These are phyloP conservation scores for Hyparrhenia diplandra DNA, from an alignment of 176 grass and related monocot genomes.

Conservation along the genomic window DNA sequence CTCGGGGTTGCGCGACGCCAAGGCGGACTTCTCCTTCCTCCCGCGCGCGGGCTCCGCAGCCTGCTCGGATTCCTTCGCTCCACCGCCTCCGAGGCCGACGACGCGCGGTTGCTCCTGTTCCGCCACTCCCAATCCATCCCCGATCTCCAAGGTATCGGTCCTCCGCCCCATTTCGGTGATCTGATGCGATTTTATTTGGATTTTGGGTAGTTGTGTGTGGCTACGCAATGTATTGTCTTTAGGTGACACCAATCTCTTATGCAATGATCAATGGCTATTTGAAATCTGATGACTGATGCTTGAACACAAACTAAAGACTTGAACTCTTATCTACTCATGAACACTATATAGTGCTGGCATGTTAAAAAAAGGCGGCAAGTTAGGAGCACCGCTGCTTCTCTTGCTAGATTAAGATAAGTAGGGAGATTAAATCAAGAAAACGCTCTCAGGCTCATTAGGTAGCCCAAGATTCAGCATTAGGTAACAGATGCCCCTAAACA, in stretches of 20 bases:
- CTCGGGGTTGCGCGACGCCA: slow-evolving; percentile 79
- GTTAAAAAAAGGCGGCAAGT: neutral
- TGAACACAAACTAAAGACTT: neutral
- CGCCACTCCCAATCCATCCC: slow-evolving; percentile 88
- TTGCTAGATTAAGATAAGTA: neutral
- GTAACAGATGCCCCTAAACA: neutral
- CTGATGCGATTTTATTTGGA: neutral
- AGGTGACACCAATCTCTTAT: neutral
- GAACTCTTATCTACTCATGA: neutral
- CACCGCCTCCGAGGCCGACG: slow-evolving; percentile 46
- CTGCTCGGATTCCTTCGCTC: slow-evolving; percentile 81
- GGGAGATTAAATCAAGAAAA: neutral
- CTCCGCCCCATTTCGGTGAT: slow-evolving; percentile 11
- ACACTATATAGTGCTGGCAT: neutral
- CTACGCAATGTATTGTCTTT: neutral
- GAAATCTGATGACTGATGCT: neutral
- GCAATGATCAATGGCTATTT: neutral
- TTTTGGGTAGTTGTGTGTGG: neutral
- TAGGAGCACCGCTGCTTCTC: neutral
- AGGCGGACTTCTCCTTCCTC: slow-evolving; percentile 93
- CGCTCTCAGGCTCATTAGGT: neutral
- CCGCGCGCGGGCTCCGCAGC: slow-evolving; percentile 54
- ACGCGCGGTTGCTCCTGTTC: slow-evolving; percentile 67
- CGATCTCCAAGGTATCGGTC: slow-evolving; percentile 75
- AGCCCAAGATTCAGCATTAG: neutral